These are phyloP conservation scores for Pyrus hybrid DNA, from an alignment of 331 rosid species.

Conservation along the genomic window DNA sequence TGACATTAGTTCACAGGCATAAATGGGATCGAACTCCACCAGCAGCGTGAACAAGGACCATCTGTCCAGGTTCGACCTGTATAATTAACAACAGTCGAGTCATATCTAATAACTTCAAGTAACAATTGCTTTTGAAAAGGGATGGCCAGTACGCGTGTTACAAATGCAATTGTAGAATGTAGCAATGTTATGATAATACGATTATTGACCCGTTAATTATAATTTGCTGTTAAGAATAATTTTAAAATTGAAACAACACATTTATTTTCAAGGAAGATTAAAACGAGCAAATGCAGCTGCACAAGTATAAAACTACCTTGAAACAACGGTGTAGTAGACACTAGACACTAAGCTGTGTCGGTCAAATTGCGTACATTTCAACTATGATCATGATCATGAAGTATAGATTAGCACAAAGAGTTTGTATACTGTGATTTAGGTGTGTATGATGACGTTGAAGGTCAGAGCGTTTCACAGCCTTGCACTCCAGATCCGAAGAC, in stretches of 20 bases:
- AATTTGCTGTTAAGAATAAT: background rate
- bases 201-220: too few species aligned
- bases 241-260: background rate
- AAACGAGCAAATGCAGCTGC: background rate
- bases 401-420: too few species aligned
- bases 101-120: background rate
- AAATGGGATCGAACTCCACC: conserved; percentile 81
- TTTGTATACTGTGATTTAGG: too few species aligned
- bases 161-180: background rate
- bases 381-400: too few species aligned
- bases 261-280: too few species aligned
- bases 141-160: background rate
- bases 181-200: background rate
- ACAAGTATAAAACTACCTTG: conserved; percentile 40
- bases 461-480: too few species aligned
- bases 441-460: too few species aligned
- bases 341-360: conserved; percentile 39
- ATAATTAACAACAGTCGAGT: background rate
- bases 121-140: background rate
- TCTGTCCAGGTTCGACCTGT: conserved; percentile 64
- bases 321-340: conserved; percentile 49
- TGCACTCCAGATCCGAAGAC: too few species aligned
- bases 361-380: too few species aligned
- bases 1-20: conserved; percentile 74
- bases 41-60: conserved; percentile 74